Base-by-base conservation (phyloP, 202 grass and related monocot species). In the Setaria italica region DNA sequence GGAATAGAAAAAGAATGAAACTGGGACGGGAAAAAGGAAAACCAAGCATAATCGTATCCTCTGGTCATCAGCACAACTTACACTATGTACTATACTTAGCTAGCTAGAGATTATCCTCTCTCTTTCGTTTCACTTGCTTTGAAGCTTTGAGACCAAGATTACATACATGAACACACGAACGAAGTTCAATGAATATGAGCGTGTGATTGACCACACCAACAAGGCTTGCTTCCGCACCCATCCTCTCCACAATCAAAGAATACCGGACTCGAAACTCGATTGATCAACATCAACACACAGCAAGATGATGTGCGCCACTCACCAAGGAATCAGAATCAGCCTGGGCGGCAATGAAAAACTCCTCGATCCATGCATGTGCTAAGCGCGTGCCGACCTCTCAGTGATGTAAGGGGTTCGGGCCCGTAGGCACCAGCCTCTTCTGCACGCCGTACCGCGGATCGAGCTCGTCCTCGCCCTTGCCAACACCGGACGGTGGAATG, bases 341-440 rank as follows among this genome's bases (percentile, higher is more conserved):
- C 47, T 43, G 20, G 5, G 21, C 21, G 3, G 33, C 67, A 67
- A 60, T 42, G 9, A 62, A 6, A 16, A 50, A 30, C 39, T 35
- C 19, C 10, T 49, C 29, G 32, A 62, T 14, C 32, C 57, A 25
- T 30, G 11, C 59, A 79, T 11, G 29, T 15, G 9, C 37, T 14
- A 55, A 14, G 58, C 20, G 33, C 49, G 17, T 2, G 35, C 19
- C 7, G 14, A 12, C 1, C 29, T 7, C 30, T 79, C 86, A 99
- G 51, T 99, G 97, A 56, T 99, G 97, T 81, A 99, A 80, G 1
- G 97, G 97, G 51, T 99, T 99, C 0, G 97, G 97, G 0, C 97
- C 97, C 1, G 90, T 88, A 0, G 97, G 97, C 2, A 99, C 88
- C 19, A 90, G 35, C 84, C 97, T 57, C 86, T 96, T 99, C 80